Evolutionary conservation across 495 filamentous ascomycete species (phyloP), one percentile per base, ranked within the genome.

Genomic region (Cetradonia linearis): DNA sequence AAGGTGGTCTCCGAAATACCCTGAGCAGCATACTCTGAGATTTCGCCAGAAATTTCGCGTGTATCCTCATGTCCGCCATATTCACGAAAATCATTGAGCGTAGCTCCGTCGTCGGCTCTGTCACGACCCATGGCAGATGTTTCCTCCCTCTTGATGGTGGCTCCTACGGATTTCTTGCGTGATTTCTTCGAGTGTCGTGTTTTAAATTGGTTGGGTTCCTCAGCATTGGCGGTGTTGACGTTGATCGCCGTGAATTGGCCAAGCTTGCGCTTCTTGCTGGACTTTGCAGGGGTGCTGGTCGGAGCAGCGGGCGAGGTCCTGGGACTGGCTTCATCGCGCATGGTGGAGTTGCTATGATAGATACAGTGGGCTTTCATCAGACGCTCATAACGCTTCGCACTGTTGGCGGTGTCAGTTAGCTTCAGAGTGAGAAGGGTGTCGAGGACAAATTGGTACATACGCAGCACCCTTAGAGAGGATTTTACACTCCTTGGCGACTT

Each of bases 391-490:
- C 84, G 76, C 67, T 86, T 86, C 18, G 82, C 80, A 1, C 83
- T 85, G 54, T 56, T 23, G 25, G 25, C 0, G 4, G 9, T 3
- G 25, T 59, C 23, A 59, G 47, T 5, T 23, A 34, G 3, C 1
- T 5, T n/a, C 9, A 27, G 33, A 42, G 34, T 52, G 28, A 62
- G 62, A 59, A 37, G 48, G 38, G 30, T 55, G 25, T 60, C 30
- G 46, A 33, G 31, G 27, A 16, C 55, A 11, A 50, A 11, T 30
- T 46, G 40, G 56, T 36, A 78, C 85, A 76, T 77, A 87, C 85
- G 85, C 84, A 7, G 85, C 85, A 23, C 79, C 83, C 64, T 83
- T 83, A 67, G 66, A 75, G 11, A 85, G 75, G 54, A 87, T 85
- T 27, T 69, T 68, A 30, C 83, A 81, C 67, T 86, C 82, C 33